phyloP scores from a whole-genome alignment of 768 basidiomycete species.

The Calocybe gangraenosa region DNA sequence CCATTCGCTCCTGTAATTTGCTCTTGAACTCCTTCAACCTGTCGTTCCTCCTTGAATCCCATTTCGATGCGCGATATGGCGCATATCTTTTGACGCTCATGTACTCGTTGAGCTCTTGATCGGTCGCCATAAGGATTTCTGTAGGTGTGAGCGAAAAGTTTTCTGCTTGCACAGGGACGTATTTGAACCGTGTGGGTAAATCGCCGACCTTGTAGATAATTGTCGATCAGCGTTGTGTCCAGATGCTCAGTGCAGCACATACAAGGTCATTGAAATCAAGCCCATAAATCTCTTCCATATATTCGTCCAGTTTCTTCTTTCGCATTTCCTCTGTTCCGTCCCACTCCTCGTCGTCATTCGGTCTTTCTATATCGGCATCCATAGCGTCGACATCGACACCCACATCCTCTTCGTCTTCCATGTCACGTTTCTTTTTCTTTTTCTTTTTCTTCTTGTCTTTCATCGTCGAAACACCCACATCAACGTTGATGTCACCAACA shows the following conservation, averaged over 20 bases:
- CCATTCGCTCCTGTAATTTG: constrained; percentile 45
- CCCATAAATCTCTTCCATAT: constrained; percentile 88
- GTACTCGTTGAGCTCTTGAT: constrained; percentile 90
- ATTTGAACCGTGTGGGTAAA: constrained; percentile 91
- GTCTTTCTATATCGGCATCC: constrained; percentile 39
- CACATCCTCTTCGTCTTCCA: constrained; percentile 34
- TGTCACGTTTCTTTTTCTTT: constrained; percentile 41
- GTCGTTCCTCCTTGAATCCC: constrained; percentile 61
- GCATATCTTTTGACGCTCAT: constrained; percentile 88
- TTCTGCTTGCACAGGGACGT: constrained; percentile 62
- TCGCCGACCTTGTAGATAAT: constrained; percentile 71
- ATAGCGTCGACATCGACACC: constrained; percentile 59
- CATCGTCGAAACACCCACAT: constrained; percentile 29
- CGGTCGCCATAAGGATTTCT: constrained; percentile 89
- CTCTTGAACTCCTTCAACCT: constrained; percentile 71
- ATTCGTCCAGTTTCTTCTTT: constrained; percentile 76
- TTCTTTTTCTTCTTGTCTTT: constrained; percentile 60
- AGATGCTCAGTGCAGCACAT: constrained; percentile 23
- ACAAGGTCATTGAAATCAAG: constrained; percentile 97
- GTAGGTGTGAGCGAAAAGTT: constrained; percentile 69
- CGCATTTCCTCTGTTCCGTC: constrained; percentile 89
- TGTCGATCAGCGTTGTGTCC: constrained; percentile 2
- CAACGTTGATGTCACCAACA: constrained; percentile 57
- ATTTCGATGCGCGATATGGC: constrained; percentile 69
- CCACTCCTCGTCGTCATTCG: constrained; percentile 64